Evolutionary conservation across 345 rosid species (phyloP), one percentile per base, ranked within the genome.

Genomic region (Arabis hirsuta): DNA sequence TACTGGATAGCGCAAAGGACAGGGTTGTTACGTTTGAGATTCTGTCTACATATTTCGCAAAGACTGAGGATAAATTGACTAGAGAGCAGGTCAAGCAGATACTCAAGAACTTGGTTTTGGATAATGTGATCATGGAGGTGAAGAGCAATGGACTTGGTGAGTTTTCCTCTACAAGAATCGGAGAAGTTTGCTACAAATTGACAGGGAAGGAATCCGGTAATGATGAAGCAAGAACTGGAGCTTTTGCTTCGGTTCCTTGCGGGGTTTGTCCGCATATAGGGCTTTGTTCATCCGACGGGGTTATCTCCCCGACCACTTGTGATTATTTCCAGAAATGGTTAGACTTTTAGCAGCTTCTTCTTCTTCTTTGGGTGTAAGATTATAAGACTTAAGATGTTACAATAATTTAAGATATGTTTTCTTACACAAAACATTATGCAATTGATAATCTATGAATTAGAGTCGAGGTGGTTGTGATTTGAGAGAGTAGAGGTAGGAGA

Each of bases 181-280:
- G 89, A 16, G 81, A 78, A 63, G 46, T 82, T 76, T 90, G 94
- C 53, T 90, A 87, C 46, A 84, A 69, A 46, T 44, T 76, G 47
- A 50, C 70, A 0, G 71, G 78, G 16, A 83, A 58, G 58, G 79
- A 77, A 0, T 73, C 71, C 2, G 34, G 39, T 14, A 74, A 65
- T n/a, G 88, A 68, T 44, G 88, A 84, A 16, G 79, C 76, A 0
- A 84, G 73, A 53, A 60, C 8, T 6, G 90, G 88, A 9, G 82
- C 88, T 8, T 76, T 91, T 69, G 87, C 92, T 79, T 84, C 88
- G 3, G 71, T 90, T 10, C 96, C 96, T n/a, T 93, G 97, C 7
- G 94, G 94, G 42, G 92, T 78, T 56, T 90, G 98, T 76, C 97
- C 97, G 0, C 82, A 80, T 14, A 82, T 87, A 12, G 79, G 67